Conservation (phyloP, 2,329 filamentous ascomycete genomes). For the Geoglossum cookeanum region DNA sequence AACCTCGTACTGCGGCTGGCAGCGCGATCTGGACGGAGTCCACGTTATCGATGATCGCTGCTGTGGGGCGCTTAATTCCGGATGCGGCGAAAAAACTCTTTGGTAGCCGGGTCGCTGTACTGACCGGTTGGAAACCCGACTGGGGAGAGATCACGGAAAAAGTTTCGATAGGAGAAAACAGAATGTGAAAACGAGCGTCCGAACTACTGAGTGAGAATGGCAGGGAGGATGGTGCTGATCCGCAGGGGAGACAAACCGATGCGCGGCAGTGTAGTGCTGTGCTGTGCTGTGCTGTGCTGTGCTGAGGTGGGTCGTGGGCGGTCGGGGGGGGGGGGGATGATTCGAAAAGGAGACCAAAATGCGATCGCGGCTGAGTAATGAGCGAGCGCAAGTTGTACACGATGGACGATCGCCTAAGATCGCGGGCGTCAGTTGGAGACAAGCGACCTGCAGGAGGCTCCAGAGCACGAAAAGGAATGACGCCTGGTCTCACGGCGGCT, state of each 20-base stretch:
- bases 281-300: not conserved
- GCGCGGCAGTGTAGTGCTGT: not conserved
- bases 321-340: not conserved
- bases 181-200: not conserved
- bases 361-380: constrained; percentile 3
- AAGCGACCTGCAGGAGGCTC: constrained; percentile 2
- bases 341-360: constrained; percentile 5
- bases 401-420: constrained; percentile 2
- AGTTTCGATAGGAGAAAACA: not conserved
- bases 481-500: not conserved
- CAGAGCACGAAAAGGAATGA: not conserved
- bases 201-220: not conserved
- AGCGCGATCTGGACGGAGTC: not conserved
- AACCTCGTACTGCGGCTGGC: not conserved
- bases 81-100: constrained; percentile 3
- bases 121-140: not conserved
- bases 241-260: not conserved
- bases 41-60: not conserved
- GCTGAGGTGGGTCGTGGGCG: not conserved
- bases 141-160: not conserved
- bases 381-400: constrained; percentile 3
- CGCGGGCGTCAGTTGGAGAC: constrained; percentile 1
- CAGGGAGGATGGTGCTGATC: not conserved
- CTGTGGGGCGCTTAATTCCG: constrained; percentile 3
- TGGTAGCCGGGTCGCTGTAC: not conserved